Conservation (phyloP, 2,329 filamentous ascomycete genomes). For the Colletotrichum costaricense region DNA sequence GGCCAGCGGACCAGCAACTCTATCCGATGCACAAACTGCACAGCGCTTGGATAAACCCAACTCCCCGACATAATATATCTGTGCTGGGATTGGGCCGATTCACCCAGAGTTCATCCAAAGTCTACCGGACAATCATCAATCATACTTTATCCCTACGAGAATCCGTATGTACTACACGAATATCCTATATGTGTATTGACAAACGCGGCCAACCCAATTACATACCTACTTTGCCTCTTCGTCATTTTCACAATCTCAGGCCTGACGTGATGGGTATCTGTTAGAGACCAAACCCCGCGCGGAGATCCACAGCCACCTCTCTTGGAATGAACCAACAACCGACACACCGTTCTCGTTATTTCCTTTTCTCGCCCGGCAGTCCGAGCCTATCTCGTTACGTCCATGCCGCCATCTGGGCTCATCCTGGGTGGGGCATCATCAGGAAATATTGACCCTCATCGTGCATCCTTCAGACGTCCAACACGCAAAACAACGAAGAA, state of each 20-base stretch:
- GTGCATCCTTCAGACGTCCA: conserved; percentile 26
- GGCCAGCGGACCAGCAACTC: background rate
- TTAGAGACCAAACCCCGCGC: conserved; percentile 33
- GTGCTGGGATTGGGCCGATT: background rate
- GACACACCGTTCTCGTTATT: conserved; percentile 27
- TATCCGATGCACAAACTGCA: background rate
- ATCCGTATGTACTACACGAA: background rate
- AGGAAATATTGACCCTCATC: conserved; percentile 20
- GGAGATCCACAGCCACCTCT: conserved; percentile 32
- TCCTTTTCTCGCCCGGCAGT: conserved; percentile 28
- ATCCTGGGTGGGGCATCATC: conserved; percentile 15
- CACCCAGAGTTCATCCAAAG: conserved; percentile 11
- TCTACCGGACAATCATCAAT: background rate
- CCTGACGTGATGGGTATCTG: conserved; percentile 7
- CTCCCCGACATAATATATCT: background rate
- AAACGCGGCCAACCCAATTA: background rate
- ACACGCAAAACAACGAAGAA: conserved; percentile 15
- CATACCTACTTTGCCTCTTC: background rate
- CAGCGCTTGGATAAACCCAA: background rate
- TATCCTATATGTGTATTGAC: background rate
- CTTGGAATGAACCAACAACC: conserved; percentile 33
- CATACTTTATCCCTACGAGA: background rate
- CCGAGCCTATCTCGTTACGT: conserved; percentile 32
- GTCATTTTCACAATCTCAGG: conserved; percentile 1
- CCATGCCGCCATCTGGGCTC: conserved; percentile 28